Base-by-base conservation (phyloP, 2,329 filamentous ascomycete species). In the Volutella citrinella region DNA sequence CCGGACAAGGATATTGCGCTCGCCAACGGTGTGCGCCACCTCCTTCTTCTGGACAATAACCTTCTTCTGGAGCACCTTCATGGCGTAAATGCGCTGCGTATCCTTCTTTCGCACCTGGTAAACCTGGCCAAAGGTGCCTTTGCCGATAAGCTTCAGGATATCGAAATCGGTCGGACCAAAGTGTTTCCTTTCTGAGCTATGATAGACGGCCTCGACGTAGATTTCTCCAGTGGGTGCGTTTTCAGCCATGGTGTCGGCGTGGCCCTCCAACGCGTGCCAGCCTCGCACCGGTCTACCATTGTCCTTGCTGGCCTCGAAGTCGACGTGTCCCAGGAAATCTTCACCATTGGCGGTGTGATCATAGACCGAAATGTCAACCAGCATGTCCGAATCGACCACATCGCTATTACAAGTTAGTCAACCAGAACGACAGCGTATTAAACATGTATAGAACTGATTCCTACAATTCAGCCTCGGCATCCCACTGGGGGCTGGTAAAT, bases 11-110 rank as follows among this genome's bases (percentile, higher is more conserved):
- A 98, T 98, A 58, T 98, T 98, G 40, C 93, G 80, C 66, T 98
- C 93, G 48, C 93, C 93, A 22, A 98, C 82, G 0, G 93, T 98
- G 60, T 98, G 93, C 12, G 91, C 89, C 30, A 98, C 89, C 63
- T 98, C 93, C 66, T 98, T 98, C 78, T 98, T 98, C 66, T 98
- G 93, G 17, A 98, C 93, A 55, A 98, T 98, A 33, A 98, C 93
- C 72, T 98, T 98, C 74, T 98, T 98, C 31, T 93, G 96, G 19
- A 98, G 71, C 3, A 98, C 91, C 65, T 98, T 98, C 93, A 98
- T 98, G 43, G 93, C 93, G 56, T 98, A 98, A 42, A 98, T 96
- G 27, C 93, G 83, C 53, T 82, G 81, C 1, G 91, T 96, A 60
- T 98, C 93, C 70, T 87, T 93, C 76, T 98, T 98, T 52, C 88